Evolutionary conservation across 1,284 basidiomycete species (phyloP), one percentile per base, ranked within the genome.

Genomic region (Pterulicium gracile): DNA sequence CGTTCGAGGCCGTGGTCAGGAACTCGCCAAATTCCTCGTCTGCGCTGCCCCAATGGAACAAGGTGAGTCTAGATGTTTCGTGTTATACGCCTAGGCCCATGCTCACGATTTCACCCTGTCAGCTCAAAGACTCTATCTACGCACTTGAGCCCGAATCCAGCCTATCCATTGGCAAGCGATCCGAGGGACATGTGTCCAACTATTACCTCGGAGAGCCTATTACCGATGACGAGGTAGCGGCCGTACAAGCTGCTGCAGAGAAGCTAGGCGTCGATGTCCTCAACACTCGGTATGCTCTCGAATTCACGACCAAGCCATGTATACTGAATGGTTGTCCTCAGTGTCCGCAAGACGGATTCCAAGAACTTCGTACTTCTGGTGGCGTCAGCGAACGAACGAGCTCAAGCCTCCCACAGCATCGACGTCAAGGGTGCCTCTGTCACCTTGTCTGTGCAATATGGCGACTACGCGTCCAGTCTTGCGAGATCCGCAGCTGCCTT

Each of bases 121-220:
- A 87, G 81, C 65, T 89, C 52, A 78, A 78, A 61, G 74, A 71
- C 1, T 77, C 86, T 55, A 84, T 91, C 44, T 91, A 88, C 58
- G 65, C 78, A 4, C 55, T 69, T 13, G 58, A 62, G 15, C 87
- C 88, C 1, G 79, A 85, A 55, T 58, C 71, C 1, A 73, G 70
- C 46, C 70, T 88, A 45, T 80, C 74, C 57, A 84, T 91, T 51
- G 88, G 88, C 46, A 90, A 91, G 58, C 82, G 79, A 34, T 72
- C 65, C 45, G 67, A 77, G 19, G 88, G 88, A 1, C 86, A 90
- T 51, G 57, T 88, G 43, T 86, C 81, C 22, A 88, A 88, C 58
- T 91, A 91, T 61, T 91, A 91, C 57, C 75, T 82, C 19, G 85
- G 85, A 1, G 72, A 83, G 50, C 60, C 72, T 5, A 77, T 83